Evolutionary conservation across 352 stramenopile species (phyloP).

Genomic region (Phytophthora idaei): DNA sequence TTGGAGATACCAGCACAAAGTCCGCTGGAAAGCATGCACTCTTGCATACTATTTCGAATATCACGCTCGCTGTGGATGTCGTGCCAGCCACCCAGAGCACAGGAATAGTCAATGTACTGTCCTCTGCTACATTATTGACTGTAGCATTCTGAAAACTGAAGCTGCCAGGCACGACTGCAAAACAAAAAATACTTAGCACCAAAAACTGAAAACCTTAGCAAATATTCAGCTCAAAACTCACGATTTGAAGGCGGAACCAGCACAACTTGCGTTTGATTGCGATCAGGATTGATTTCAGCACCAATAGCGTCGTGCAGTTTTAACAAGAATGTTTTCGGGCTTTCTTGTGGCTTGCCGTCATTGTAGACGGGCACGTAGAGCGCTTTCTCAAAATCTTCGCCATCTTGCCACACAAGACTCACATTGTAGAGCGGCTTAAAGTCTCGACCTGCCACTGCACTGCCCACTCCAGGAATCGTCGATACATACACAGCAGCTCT

Average conservation of each 20-base stretch:
- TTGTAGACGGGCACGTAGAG: conserved; percentile 73
- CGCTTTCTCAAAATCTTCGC: conserved; percentile 68
- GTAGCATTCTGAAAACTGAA: conserved; percentile 56
- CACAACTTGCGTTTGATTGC: conserved; percentile 50
- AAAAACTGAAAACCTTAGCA: background rate
- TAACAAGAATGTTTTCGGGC: conserved; percentile 55
- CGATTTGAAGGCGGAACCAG: conserved; percentile 60
- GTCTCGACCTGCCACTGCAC: conserved; percentile 56
- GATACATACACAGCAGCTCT: conserved; percentile 72
- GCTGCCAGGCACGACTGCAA: conserved; percentile 50
- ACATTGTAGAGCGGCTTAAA: conserved; percentile 67
- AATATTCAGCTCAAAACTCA: conserved; percentile 24
- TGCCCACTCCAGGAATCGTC: conserved; percentile 43
- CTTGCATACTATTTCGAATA: conserved; percentile 53
- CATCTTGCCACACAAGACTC: conserved; percentile 80
- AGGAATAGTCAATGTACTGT: conserved; percentile 42
- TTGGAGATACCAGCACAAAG: conserved; percentile 45
- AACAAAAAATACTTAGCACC: background rate
- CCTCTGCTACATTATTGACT: conserved; percentile 43
- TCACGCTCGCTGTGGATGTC: conserved; percentile 45
- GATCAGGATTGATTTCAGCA: conserved; percentile 57
- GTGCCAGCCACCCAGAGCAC: conserved; percentile 68
- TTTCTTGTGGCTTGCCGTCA: conserved; percentile 58
- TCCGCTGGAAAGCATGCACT: conserved; percentile 51
- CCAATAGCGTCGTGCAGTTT: conserved; percentile 63